A percentile compares a stretch with the other conserved stretches of the same genome.
Evolutionary conservation across 768 basidiomycete genomes (phyloP).

Genomic region (Tulasnella sp.): DNA sequence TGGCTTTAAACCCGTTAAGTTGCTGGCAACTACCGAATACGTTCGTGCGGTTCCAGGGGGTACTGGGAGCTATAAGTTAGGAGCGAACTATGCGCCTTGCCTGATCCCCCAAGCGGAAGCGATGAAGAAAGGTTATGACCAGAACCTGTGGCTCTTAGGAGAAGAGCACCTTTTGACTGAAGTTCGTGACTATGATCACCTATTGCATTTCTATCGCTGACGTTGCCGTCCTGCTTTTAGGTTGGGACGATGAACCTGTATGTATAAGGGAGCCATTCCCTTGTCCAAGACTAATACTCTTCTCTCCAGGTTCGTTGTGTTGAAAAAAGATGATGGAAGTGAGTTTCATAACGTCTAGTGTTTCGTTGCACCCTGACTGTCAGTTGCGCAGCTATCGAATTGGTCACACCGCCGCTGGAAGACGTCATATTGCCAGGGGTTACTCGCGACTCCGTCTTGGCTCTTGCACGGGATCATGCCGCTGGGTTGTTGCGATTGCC

Average conservation of each 20-base stretch:
- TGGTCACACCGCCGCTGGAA: conserved; percentile 33
- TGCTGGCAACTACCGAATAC: conserved; percentile 50
- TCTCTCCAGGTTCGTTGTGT: conserved; percentile 1
- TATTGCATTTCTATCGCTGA: background rate
- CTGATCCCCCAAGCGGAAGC: conserved; percentile 75
- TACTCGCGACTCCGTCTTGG: conserved; percentile 31
- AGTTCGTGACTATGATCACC: conserved; percentile 25
- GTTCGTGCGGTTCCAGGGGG: conserved; percentile 39
- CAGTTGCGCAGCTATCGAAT: conserved; percentile 24
- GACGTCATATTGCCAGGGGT: conserved; percentile 36
- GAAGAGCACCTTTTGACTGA: conserved; percentile 36
- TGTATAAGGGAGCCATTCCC: conserved; percentile 35
- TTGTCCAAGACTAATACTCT: background rate
- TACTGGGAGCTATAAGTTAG: conserved; percentile 79
- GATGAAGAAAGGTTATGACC: conserved; percentile 62
- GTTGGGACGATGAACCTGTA: conserved; percentile 94
- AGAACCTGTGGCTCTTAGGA: conserved; percentile 85
- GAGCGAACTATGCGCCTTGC: conserved; percentile 80
- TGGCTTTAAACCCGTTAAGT: conserved; percentile 84
- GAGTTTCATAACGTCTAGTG: conserved; percentile 18
- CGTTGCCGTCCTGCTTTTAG: conserved; percentile 19
- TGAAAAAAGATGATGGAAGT: conserved; percentile 45
- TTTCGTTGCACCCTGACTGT: background rate
- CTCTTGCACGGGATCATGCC: conserved; percentile 45
- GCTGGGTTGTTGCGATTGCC: conserved; percentile 30